Percentiles rank a stretch among this genome's conserved stretches.
These are phyloP conservation scores for Aphanomyces cochlioides DNA, from an alignment of 352 stramenopile genomes.

Conservation along the genomic window DNA sequence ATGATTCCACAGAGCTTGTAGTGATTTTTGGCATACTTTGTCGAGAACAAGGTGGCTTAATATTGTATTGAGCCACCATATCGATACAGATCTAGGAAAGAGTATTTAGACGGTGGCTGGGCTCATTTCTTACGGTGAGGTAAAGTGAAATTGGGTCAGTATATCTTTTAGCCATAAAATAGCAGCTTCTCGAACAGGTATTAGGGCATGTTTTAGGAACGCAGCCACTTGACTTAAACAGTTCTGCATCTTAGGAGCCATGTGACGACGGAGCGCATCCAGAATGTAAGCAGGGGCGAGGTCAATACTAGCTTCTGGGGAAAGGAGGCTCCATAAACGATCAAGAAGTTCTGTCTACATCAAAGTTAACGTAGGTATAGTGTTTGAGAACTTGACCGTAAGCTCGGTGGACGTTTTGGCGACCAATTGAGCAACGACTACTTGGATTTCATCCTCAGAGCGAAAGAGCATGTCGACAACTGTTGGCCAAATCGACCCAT, in stretches of 20 bases:
- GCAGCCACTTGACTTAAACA: background rate
- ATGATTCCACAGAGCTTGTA: background rate
- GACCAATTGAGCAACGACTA: constrained; percentile 55
- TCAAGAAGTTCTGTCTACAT: background rate
- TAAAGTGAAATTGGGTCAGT: background rate
- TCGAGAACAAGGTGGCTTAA: background rate
- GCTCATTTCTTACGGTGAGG: background rate
- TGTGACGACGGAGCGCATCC: background rate
- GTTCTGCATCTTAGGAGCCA: background rate
- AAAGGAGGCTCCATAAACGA: background rate
- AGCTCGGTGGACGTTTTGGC: constrained; percentile 27
- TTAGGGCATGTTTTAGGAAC: constrained; percentile 1
- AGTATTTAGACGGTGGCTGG: background rate
- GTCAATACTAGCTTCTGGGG: background rate
- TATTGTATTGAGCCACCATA: background rate
- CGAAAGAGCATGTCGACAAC: constrained; percentile 41
- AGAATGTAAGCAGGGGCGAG: background rate
- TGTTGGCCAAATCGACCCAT: constrained; percentile 49
- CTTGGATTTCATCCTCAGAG: constrained; percentile 66
- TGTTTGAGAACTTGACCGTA: background rate
- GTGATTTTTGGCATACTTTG: background rate
- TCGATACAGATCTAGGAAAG: background rate
- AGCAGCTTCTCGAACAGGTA: background rate
- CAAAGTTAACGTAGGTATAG: background rate
- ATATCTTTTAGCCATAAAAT: background rate